Conservation (phyloP, 78 protist genomes). For the Trichosphaerium sp. region DNA sequence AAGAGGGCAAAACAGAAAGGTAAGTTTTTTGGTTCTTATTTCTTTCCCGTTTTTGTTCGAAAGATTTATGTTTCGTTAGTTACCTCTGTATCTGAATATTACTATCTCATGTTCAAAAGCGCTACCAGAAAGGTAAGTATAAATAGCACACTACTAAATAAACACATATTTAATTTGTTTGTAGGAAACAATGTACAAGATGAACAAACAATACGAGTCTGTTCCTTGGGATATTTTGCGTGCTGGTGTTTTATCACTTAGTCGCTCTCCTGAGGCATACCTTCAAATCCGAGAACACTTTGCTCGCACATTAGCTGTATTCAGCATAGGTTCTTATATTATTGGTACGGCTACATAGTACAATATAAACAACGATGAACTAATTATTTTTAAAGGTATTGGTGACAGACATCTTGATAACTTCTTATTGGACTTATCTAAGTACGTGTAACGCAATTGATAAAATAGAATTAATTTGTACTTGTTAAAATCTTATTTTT, state of each 20-base stretch:
- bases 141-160: too few relatives aligned
- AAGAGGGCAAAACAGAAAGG: not conserved
- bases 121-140: too few relatives aligned
- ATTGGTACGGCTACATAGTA: constrained; percentile 9
- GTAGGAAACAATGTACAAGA: constrained; percentile 13
- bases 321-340: constrained; percentile 51
- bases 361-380: constrained; percentile 7
- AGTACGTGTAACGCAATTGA: not conserved
- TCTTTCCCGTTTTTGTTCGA: too few relatives aligned
- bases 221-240: constrained; percentile 30
- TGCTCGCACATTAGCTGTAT: constrained; percentile 53
- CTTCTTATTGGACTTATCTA: constrained; percentile 41
- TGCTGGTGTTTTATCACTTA: constrained; percentile 24
- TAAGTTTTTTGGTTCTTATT: not conserved
- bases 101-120: too few relatives aligned
- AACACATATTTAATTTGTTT: too few relatives aligned
- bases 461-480: too few relatives aligned
- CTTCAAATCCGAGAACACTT: constrained; percentile 38
- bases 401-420: constrained; percentile 93
- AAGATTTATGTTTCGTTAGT: too few relatives aligned
- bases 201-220: constrained; percentile 4
- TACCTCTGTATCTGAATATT: too few relatives aligned
- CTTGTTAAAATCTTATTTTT: not conserved
- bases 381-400: too few relatives aligned
- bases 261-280: constrained; percentile 45